Percentiles rank a stretch among this genome's conserved stretches.
phyloP scores from a whole-genome alignment of 257 asterid genomes.

The Solanum gandarillasii region DNA sequence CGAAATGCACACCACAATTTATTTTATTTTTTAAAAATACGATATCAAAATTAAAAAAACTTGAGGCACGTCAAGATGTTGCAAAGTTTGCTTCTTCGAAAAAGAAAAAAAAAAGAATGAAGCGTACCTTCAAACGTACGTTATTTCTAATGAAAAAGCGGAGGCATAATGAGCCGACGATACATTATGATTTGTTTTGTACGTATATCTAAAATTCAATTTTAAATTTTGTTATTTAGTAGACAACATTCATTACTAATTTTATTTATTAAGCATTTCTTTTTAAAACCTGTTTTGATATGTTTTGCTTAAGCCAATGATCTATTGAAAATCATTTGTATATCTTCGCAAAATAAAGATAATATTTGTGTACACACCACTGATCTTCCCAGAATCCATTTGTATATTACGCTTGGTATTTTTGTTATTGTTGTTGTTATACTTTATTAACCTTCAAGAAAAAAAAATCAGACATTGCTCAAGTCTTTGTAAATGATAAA shows the following conservation, averaged over 20 bases:
- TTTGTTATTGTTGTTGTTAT: not conserved
- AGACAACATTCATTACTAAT: not conserved
- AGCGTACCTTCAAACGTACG: not conserved
- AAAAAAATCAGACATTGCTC: not conserved
- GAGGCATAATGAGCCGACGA: not conserved
- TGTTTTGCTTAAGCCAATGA: not conserved
- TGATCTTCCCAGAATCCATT: not conserved
- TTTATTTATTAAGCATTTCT: not conserved
- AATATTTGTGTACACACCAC: not conserved
- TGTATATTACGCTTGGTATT: not conserved
- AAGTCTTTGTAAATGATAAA: not conserved
- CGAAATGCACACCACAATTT: not conserved
- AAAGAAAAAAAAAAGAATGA: not conserved
- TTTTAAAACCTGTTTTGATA: not conserved
- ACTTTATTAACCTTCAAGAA: not conserved
- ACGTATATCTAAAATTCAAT: not conserved
- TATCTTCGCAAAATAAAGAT: not conserved
- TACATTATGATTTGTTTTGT: not conserved
- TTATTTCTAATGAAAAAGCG: not conserved
- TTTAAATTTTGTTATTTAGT: not conserved
- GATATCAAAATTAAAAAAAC: not conserved
- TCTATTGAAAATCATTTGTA: not conserved
- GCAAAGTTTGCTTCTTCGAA: not conserved
- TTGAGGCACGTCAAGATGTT: not conserved
- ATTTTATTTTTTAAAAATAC: not conserved